A percentile compares a stretch with the other conserved stretches of the same genome.
Conservation (phyloP, 208 protist species). For the Wallacemonas rigidus region DNA sequence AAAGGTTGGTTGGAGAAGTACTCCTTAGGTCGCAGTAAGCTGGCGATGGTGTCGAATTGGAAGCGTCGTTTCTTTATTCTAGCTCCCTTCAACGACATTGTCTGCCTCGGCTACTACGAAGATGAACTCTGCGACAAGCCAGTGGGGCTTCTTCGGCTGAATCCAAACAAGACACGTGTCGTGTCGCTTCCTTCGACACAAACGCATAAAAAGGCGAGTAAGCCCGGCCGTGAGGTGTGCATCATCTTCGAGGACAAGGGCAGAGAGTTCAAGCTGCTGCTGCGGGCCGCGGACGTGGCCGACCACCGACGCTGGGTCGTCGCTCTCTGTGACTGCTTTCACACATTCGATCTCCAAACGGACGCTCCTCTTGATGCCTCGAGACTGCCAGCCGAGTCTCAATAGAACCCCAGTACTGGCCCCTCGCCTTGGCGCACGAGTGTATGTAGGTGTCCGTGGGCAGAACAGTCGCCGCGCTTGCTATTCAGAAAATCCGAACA, state of each 20-base stretch:
- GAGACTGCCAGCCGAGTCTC: neutral
- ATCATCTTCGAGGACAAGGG: conserved; percentile 51
- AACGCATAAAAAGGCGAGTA: conserved; percentile 59
- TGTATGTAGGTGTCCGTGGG: too few relatives aligned
- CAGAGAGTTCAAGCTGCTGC: conserved; percentile 59
- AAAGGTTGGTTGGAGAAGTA: conserved; percentile 69
- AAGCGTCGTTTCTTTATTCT: conserved; percentile 61
- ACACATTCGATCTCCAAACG: conserved; percentile 32
- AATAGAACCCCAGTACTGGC: neutral
- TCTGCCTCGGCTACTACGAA: conserved; percentile 56
- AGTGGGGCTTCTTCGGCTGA: conserved; percentile 43
- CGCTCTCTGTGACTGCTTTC: conserved; percentile 31
- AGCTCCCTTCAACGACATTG: conserved; percentile 36
- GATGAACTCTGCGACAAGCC: conserved; percentile 54
- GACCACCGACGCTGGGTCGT: conserved; percentile 46
- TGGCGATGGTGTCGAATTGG: conserved; percentile 54
- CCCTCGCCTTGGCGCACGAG: too few relatives aligned
- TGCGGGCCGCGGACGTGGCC: conserved; percentile 33
- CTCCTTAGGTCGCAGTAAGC: conserved; percentile 45
- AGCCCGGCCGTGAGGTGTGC: conserved; percentile 53
- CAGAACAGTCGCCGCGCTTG: too few relatives aligned
- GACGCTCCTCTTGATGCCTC: conserved; percentile 25
- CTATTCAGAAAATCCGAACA: too few relatives aligned
- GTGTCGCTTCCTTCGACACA: conserved; percentile 48
- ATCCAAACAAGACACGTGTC: conserved; percentile 48